These are phyloP conservation scores for Quercus ilex DNA, from an alignment of 306 rosid species.

Conservation along the genomic window DNA sequence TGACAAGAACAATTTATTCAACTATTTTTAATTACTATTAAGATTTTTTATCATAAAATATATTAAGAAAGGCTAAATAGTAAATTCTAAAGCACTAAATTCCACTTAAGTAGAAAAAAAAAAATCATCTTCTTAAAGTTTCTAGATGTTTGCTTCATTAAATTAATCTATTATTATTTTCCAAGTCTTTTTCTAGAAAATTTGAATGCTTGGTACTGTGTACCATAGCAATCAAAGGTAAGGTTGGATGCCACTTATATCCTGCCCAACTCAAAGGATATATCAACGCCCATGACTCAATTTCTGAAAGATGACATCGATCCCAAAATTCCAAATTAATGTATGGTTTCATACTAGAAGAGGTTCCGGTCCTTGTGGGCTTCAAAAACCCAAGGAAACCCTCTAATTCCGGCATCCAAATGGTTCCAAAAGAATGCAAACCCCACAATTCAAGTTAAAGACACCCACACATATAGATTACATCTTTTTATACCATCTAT, in stretches of 20 bases:
- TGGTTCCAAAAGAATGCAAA: not conserved
- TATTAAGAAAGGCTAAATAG: not conserved
- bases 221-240: constrained; percentile 18
- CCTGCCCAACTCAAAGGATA: constrained; percentile 28
- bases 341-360: constrained; percentile 22
- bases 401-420: not conserved
- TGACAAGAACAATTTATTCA: no score
- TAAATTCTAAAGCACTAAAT: not conserved
- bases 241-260: constrained; percentile 55
- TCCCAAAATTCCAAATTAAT: not conserved
- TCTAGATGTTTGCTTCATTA: not conserved
- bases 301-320: constrained; percentile 31
- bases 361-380: constrained; percentile 6
- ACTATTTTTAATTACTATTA: no score
- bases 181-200: not conserved
- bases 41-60: not conserved
- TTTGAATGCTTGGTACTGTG: constrained; percentile 22
- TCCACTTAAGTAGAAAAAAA: not conserved
- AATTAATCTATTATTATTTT: not conserved
- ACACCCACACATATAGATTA: no score
- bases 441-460: no score
- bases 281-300: constrained; percentile 19
- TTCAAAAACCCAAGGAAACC: constrained; percentile 1
- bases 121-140: no score
- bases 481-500: no score